Conservation (phyloP, 2,329 filamentous ascomycete genomes). For the Tolypocladium album region DNA sequence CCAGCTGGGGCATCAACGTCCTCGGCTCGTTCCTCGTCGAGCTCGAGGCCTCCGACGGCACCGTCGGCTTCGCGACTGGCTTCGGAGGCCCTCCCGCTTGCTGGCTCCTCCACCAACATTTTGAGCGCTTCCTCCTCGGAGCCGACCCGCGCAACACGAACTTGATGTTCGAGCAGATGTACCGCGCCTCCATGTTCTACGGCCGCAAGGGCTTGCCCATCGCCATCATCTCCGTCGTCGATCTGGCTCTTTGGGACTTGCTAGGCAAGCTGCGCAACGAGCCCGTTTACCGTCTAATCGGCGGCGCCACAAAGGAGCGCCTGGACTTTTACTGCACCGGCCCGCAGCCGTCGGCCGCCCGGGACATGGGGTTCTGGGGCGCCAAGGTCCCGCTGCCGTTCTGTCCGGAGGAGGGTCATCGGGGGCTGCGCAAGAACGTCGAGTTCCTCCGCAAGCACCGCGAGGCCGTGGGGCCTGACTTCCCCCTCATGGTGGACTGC, state of each 20-base stretch:
- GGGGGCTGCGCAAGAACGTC: conserved; percentile 77
- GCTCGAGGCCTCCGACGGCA: conserved; percentile 79
- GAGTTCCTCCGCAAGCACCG: conserved; percentile 80
- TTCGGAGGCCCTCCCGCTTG: conserved; percentile 87
- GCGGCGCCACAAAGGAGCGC: conserved; percentile 73
- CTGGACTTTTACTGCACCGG: conserved; percentile 94
- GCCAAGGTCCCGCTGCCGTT: conserved; percentile 86
- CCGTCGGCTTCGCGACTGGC: conserved; percentile 87
- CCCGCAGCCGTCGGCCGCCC: conserved; percentile 69
- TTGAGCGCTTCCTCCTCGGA: conserved; percentile 82
- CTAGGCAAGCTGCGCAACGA: conserved; percentile 85
- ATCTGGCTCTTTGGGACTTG: conserved; percentile 86
- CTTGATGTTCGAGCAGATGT: conserved; percentile 92
- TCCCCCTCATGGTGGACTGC: conserved; percentile 90
- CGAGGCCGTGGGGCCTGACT: conserved; percentile 76
- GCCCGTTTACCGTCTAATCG: conserved; percentile 90
- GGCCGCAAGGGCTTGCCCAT: conserved; percentile 84
- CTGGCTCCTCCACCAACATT: conserved; percentile 90
- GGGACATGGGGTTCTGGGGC: conserved; percentile 80
- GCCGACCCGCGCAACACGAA: conserved; percentile 87
- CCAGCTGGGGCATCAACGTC: conserved; percentile 93
- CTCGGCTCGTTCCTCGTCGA: conserved; percentile 87
- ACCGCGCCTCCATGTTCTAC: conserved; percentile 92
- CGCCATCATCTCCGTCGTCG: conserved; percentile 88
- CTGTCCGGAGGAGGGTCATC: conserved; percentile 76